Conservation (phyloP, 306 rosid species). For the Cucurbita pepo region DNA sequence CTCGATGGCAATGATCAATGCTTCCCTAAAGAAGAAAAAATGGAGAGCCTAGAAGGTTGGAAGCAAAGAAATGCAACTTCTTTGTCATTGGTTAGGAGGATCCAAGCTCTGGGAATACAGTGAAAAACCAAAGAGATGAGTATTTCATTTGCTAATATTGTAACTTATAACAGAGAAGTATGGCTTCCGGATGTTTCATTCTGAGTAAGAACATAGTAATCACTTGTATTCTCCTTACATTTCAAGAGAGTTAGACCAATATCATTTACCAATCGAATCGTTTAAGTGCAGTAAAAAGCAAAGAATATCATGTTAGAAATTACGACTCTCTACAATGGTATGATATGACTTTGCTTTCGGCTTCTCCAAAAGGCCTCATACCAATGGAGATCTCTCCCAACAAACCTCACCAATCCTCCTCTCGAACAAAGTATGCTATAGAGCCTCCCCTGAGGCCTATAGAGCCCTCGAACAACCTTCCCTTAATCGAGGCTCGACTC, state of each 20-base stretch:
- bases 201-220: background rate
- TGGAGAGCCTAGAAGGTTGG: conserved; percentile 66
- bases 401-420: too few species aligned
- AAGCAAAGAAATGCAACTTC: conserved; percentile 37
- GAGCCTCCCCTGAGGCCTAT: too few species aligned
- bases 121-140: conserved; percentile 15
- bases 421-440: too few species aligned
- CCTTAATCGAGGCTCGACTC: too few species aligned
- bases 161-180: background rate
- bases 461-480: too few species aligned
- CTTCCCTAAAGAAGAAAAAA: conserved; percentile 14
- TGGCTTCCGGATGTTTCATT: background rate
- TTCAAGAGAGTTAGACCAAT: background rate
- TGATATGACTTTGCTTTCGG: too few species aligned
- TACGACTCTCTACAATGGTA: too few species aligned
- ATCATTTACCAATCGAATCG: background rate
- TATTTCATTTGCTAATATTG: background rate
- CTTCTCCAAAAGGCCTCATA: too few species aligned
- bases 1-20: conserved; percentile 63
- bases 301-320: background rate
- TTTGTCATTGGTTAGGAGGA: conserved; percentile 50
- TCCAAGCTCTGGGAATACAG: conserved; percentile 89
- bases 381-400: too few species aligned
- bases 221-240: background rate
- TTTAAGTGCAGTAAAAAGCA: background rate